phyloP scores from a whole-genome alignment of 805 yeast species.

The Spathaspora passalidarum region DNA sequence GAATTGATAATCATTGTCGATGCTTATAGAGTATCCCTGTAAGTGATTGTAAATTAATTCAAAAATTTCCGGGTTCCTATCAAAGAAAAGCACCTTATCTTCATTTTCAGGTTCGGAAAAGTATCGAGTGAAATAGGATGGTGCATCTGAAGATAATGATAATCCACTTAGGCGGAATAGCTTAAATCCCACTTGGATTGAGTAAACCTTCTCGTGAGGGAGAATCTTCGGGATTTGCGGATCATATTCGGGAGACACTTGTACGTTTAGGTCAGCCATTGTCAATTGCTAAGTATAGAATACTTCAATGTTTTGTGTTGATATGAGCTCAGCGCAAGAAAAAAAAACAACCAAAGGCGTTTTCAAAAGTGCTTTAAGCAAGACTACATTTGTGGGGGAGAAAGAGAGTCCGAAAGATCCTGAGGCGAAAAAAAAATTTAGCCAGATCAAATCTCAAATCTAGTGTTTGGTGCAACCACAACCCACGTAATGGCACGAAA shows the following conservation, averaged over 20 bases:
- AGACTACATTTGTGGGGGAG: no score
- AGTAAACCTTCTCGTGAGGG: slow-evolving; percentile 68
- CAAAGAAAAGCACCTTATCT: slow-evolving; percentile 55
- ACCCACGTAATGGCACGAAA: slow-evolving; percentile 16
- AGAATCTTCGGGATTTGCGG: slow-evolving; percentile 50
- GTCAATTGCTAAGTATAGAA: not conserved
- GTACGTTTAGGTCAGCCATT: slow-evolving; percentile 1
- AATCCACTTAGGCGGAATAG: slow-evolving; percentile 74
- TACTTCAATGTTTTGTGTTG: no score
- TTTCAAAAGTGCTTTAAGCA: no score
- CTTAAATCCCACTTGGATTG: slow-evolving; percentile 66
- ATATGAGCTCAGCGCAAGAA: no score
- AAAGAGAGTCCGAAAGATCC: no score
- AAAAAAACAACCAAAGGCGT: no score
- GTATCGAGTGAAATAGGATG: slow-evolving; percentile 80
- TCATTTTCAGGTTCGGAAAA: slow-evolving; percentile 44
- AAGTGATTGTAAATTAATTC: slow-evolving; percentile 65
- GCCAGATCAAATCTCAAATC: not conserved
- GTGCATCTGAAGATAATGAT: slow-evolving; percentile 80
- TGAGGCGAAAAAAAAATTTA: not conserved
- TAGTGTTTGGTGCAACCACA: not conserved
- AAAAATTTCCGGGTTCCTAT: slow-evolving; percentile 70
- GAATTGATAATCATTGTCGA: slow-evolving; percentile 59
- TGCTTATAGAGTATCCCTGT: slow-evolving; percentile 72
- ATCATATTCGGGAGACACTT: slow-evolving; percentile 23